phyloP scores from a whole-genome alignment of 1,139 yeast genomes.

The Debaryomyces coudertii region DNA sequence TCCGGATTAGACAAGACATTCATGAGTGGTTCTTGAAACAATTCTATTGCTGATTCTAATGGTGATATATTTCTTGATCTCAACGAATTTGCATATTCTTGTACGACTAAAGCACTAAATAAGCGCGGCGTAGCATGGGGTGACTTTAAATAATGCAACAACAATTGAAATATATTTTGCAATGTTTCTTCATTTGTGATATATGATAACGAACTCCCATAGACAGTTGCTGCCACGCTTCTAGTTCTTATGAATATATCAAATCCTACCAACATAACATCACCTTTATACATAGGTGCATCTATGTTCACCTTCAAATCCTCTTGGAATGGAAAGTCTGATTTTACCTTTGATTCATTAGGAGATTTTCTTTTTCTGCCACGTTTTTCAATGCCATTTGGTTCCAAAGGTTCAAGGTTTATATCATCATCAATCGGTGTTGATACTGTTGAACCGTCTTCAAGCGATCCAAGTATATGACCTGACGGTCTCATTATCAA shows the following conservation, averaged over 20 bases:
- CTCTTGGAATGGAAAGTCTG: slow-evolving; percentile 55
- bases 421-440: slow-evolving; percentile 10
- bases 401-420: slow-evolving; percentile 23
- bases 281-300: slow-evolving; percentile 90
- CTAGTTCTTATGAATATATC: slow-evolving; percentile 78
- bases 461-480: slow-evolving; percentile 39
- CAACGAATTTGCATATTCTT: slow-evolving; percentile 64
- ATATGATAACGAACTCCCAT: slow-evolving; percentile 69
- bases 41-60: slow-evolving; percentile 22
- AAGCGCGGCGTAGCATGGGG: slow-evolving; percentile 83
- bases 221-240: slow-evolving; percentile 73
- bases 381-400: slow-evolving; percentile 22
- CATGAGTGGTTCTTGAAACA: slow-evolving; percentile 35
- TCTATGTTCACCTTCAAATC: slow-evolving; percentile 81
- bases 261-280: slow-evolving; percentile 79
- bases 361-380: slow-evolving; percentile 41
- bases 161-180: slow-evolving; percentile 39
- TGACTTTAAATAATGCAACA: slow-evolving; percentile 50
- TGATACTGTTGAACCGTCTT: slow-evolving; percentile 17
- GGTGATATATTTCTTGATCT: slow-evolving; percentile 21
- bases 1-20: slow-evolving; percentile 47
- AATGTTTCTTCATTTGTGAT: slow-evolving; percentile 46
- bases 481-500: slow-evolving; percentile 84
- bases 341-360: slow-evolving; percentile 23
- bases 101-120: slow-evolving; percentile 66